phyloP scores from a whole-genome alignment of 2,329 filamentous ascomycete genomes.

The Aspergillus intermedius region DNA sequence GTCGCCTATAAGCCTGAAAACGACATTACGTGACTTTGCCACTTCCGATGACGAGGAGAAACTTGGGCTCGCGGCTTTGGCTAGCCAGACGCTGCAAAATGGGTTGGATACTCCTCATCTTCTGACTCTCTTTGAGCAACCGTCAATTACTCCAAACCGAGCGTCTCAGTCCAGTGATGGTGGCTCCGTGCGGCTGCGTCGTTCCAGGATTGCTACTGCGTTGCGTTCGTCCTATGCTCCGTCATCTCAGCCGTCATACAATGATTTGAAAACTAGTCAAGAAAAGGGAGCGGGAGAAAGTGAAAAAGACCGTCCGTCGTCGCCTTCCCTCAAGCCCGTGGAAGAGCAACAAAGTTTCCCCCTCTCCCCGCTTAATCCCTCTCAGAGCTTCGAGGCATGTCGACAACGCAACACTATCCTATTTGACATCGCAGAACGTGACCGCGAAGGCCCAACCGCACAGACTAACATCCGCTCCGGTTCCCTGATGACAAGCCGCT shows the following conservation, averaged over 20 bases:
- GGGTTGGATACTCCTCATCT: conserved; percentile 20
- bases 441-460: conserved; percentile 34
- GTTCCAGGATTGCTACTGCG: conserved; percentile 47
- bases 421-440: conserved; percentile 37
- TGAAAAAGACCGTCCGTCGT: conserved; percentile 30
- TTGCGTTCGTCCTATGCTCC: conserved; percentile 45
- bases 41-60: conserved; percentile 17
- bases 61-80: conserved; percentile 33
- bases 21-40: conserved; percentile 6
- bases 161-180: conserved; percentile 22
- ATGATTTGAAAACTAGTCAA: conserved; percentile 28
- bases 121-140: conserved; percentile 16
- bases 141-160: conserved; percentile 16
- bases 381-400: conserved; percentile 21
- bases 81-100: conserved; percentile 33
- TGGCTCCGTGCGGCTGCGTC: conserved; percentile 38
- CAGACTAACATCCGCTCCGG: conserved; percentile 44
- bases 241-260: conserved; percentile 48
- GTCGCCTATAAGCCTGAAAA: conserved; percentile 35
- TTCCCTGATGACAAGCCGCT: conserved; percentile 47
- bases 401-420: conserved; percentile 28
- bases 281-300: not conserved
- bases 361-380: conserved; percentile 17
- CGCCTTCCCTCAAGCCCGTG: conserved; percentile 14
- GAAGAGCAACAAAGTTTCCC: conserved; percentile 22